A percentile compares a stretch with the other conserved stretches of the same genome.
These are phyloP conservation scores for Pascua sp. DNA, from an alignment of 1,284 basidiomycete species.

Conservation along the genomic window DNA sequence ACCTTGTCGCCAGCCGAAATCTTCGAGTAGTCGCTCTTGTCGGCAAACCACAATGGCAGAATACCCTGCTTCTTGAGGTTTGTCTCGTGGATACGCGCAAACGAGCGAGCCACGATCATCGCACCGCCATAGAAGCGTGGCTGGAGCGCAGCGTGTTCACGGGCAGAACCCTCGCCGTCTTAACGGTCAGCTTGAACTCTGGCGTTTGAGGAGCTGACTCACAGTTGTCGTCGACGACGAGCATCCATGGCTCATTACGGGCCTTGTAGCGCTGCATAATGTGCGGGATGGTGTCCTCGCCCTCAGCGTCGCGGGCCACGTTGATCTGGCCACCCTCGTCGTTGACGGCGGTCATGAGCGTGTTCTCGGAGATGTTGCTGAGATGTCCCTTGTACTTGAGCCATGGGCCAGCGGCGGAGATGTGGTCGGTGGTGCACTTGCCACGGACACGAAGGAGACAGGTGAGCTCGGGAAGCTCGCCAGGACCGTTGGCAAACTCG, in stretches of 20 bases:
- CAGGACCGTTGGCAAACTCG: constrained; percentile 63
- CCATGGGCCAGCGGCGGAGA: constrained; percentile 94
- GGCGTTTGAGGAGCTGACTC: constrained; percentile 12
- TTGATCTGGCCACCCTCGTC: constrained; percentile 91
- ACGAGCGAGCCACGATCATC: constrained; percentile 82
- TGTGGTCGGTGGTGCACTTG: constrained; percentile 98
- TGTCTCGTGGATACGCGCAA: constrained; percentile 98
- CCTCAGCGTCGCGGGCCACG: constrained; percentile 69
- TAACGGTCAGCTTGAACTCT: constrained; percentile 14
- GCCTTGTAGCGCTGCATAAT: constrained; percentile 83
- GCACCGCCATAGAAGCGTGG: constrained; percentile 90
- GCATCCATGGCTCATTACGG: constrained; percentile 80
- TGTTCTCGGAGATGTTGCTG: constrained; percentile 93
- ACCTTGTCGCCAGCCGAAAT: constrained; percentile 75
- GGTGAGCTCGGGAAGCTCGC: constrained; percentile 76
- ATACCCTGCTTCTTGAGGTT: constrained; percentile 98
- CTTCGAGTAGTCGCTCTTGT: constrained; percentile 75
- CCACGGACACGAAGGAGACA: constrained; percentile 89
- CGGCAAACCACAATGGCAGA: constrained; percentile 83
- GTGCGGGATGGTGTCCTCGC: constrained; percentile 76
- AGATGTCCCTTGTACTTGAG: constrained; percentile 94
- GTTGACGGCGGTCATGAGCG: constrained; percentile 77
- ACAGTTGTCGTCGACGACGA: constrained; percentile 87
- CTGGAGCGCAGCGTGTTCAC: constrained; percentile 96
- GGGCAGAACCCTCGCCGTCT: constrained; percentile 77